Evolutionary conservation across 2,329 filamentous ascomycete genomes (phyloP).

Genomic region (Neocatenulostroma microsporum): DNA sequence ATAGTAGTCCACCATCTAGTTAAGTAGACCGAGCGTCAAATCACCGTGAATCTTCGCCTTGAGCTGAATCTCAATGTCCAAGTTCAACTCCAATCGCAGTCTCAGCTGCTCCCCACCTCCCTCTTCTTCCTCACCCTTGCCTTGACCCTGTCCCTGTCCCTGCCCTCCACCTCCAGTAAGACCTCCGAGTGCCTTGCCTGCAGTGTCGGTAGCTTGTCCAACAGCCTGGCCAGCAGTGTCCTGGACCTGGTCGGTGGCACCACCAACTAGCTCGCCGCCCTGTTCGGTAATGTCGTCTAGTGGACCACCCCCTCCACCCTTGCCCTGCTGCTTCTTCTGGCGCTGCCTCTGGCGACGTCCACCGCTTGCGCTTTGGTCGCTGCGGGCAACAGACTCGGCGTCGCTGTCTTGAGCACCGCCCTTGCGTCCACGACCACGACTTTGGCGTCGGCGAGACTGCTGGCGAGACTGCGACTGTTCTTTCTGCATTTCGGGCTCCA

Average conservation of each 20-base stretch:
- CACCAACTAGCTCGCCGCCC: slow-evolving; percentile 46
- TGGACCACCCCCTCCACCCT: slow-evolving; percentile 39
- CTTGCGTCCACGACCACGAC: slow-evolving; percentile 43
- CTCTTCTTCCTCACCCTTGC: slow-evolving; percentile 28
- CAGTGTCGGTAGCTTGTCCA: slow-evolving; percentile 38
- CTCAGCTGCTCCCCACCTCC: slow-evolving; percentile 46
- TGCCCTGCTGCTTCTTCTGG: slow-evolving; percentile 41
- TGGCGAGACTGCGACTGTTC: slow-evolving; percentile 26
- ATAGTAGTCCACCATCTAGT: slow-evolving; percentile 15
- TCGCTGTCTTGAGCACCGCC: slow-evolving; percentile 38
- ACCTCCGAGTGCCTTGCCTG: slow-evolving; percentile 41
- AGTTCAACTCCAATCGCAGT: slow-evolving; percentile 51
- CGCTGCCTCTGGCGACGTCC: slow-evolving; percentile 51
- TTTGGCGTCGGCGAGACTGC: slow-evolving; percentile 42
- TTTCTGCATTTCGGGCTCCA: slow-evolving; percentile 37
- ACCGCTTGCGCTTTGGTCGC: slow-evolving; percentile 45
- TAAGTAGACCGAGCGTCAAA: slow-evolving; percentile 49
- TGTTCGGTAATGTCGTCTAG: slow-evolving; percentile 51
- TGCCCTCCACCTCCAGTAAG: slow-evolving; percentile 35
- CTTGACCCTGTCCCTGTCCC: slow-evolving; percentile 18
- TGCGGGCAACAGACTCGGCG: slow-evolving; percentile 47
- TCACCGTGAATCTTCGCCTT: slow-evolving; percentile 61
- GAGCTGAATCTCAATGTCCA: slow-evolving; percentile 56
- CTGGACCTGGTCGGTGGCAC: slow-evolving; percentile 50
- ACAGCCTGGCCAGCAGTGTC: slow-evolving; percentile 44